Evolutionary conservation across 2,329 filamentous ascomycete species (phyloP).

Genomic region (Aspergillus candidus): DNA sequence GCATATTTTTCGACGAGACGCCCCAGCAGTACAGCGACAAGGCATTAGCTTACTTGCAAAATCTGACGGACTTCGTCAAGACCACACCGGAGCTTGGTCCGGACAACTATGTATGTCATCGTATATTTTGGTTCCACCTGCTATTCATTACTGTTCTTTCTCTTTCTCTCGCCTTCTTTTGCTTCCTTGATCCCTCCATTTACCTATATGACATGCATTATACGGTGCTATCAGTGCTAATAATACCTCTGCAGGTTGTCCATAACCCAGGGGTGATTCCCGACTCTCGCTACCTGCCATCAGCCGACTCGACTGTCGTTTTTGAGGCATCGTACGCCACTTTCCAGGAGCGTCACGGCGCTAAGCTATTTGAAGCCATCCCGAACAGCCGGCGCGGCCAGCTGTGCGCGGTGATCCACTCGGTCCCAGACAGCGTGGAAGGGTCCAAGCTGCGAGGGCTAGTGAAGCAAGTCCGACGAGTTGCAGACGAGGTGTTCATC

Average conservation of each 20-base stretch:
- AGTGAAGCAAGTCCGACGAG: conserved; percentile 29
- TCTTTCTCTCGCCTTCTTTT: background rate
- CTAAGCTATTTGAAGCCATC: conserved; percentile 28
- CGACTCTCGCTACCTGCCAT: conserved; percentile 34
- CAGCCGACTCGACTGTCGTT: conserved; percentile 42
- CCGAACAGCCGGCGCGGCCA: conserved; percentile 26
- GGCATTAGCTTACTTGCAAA: conserved; percentile 29
- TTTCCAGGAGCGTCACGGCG: conserved; percentile 29
- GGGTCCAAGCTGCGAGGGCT: conserved; percentile 26
- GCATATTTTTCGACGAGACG: conserved; percentile 48
- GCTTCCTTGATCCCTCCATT: background rate
- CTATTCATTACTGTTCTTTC: background rate
- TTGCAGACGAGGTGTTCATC: conserved; percentile 37
- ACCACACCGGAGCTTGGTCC: conserved; percentile 27
- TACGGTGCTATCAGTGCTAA: conserved; percentile 14
- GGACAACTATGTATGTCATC: conserved; percentile 33
- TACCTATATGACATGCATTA: conserved; percentile 2
- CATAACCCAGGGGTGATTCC: conserved; percentile 45
- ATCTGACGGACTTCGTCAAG: conserved; percentile 29
- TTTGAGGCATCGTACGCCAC: conserved; percentile 41
- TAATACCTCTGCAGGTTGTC: conserved; percentile 28
- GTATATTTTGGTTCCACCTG: conserved; percentile 1
- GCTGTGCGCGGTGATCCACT: conserved; percentile 35
- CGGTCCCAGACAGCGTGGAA: conserved; percentile 28
- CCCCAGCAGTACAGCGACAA: conserved; percentile 33